Conservation (phyloP, 1,284 basidiomycete species). For the Sporisorium exsertum region DNA sequence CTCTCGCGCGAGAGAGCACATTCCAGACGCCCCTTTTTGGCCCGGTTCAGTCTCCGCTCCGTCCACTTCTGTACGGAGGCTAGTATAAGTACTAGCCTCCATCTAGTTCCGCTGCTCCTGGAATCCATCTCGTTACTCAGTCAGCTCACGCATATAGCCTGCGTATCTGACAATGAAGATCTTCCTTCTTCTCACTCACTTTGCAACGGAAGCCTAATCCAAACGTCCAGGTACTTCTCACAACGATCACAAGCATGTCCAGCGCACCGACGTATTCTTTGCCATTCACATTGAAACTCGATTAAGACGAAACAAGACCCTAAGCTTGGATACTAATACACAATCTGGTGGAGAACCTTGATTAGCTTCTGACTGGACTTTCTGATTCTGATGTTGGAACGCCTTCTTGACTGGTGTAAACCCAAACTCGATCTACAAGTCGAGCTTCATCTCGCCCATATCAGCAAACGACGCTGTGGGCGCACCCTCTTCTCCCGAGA, state of each 20-base stretch:
- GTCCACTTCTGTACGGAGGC: too few species aligned
- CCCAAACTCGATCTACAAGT: conserved; percentile 18
- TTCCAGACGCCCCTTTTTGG: too few species aligned
- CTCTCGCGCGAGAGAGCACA: too few species aligned
- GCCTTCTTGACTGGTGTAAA: neutral
- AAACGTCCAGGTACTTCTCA: neutral
- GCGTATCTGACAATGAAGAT: too few species aligned
- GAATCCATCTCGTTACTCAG: too few species aligned
- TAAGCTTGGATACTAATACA: neutral
- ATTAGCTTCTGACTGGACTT: neutral
- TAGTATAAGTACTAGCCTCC: too few species aligned
- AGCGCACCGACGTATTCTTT: too few species aligned
- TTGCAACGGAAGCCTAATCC: neutral
- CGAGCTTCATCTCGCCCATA: conserved; percentile 49
- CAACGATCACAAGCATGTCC: neutral
- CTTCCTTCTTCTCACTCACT: neutral
- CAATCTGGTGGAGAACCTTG: neutral
- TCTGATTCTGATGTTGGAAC: neutral
- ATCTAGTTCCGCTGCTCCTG: too few species aligned
- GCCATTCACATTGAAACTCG: neutral
- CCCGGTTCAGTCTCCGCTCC: too few species aligned
- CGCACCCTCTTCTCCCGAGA: conserved; percentile 12
- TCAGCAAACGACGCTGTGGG: conserved; percentile 31
- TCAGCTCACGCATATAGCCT: too few species aligned
- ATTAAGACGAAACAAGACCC: conserved; percentile 5